Evolutionary conservation across 495 filamentous ascomycete species (phyloP).

Genomic region (Penicillium cinerascens): DNA sequence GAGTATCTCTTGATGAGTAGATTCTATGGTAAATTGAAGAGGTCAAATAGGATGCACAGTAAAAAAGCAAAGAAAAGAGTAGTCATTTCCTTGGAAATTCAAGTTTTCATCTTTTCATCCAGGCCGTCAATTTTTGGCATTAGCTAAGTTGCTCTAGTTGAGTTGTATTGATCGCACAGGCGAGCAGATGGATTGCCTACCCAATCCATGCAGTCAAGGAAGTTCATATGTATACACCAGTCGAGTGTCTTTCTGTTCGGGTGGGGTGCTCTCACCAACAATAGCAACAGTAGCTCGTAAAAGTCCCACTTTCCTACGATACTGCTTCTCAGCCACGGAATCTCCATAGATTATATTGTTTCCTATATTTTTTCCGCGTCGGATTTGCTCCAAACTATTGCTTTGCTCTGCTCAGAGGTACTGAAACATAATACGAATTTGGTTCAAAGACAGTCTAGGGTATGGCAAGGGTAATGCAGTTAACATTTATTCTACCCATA

Average conservation of each 20-base stretch:
- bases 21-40: conserved; percentile 59
- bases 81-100: conserved; percentile 55
- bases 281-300: conserved; percentile 31
- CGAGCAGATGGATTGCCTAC: conserved; percentile 35
- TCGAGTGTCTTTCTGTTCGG: background rate
- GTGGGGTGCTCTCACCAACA: conserved; percentile 17
- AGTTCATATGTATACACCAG: conserved; percentile 49
- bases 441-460: background rate
- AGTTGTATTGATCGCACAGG: background rate
- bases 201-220: conserved; percentile 59
- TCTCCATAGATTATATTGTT: conserved; percentile 16
- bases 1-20: conserved; percentile 55
- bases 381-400: background rate
- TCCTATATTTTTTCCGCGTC: conserved; percentile 15
- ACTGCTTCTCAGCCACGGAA: conserved; percentile 20
- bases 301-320: conserved; percentile 30
- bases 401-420: background rate
- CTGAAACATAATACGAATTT: background rate
- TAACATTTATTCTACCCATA: background rate
- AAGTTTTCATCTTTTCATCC: conserved; percentile 46
- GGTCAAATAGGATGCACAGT: conserved; percentile 72
- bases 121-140: conserved; percentile 63
- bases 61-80: conserved; percentile 65
- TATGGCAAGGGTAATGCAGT: background rate
- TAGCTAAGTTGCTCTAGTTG: conserved; percentile 50